A percentile compares a stretch with the other conserved stretches of the same genome.
Conservation (phyloP, 805 yeast species). For the Nakazawaea anatomiae region DNA sequence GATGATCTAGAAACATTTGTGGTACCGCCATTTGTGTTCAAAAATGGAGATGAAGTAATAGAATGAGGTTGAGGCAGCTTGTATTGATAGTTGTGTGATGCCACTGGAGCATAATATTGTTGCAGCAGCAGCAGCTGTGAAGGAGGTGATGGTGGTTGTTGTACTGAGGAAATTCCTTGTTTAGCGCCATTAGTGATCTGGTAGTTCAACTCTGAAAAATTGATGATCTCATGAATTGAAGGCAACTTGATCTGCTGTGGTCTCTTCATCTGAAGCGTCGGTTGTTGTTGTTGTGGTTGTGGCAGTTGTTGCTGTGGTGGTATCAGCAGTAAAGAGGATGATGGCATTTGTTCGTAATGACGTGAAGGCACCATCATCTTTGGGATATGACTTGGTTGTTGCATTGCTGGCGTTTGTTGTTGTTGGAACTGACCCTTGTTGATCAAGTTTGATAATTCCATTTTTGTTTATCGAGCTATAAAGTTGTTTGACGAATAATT, state of each 20-base stretch:
- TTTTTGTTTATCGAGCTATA: neutral
- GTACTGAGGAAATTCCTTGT: conserved; percentile 5
- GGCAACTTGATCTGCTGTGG: conserved; percentile 9
- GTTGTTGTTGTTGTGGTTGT: neutral
- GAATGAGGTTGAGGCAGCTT: neutral
- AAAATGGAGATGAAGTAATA: neutral
- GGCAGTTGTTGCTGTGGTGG: neutral
- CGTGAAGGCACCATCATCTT: neutral
- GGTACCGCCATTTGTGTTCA: neutral
- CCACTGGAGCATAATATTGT: neutral
- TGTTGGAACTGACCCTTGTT: neutral
- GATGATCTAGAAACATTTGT: conserved; percentile 14
- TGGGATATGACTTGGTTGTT: neutral
- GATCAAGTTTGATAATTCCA: conserved; percentile 10
- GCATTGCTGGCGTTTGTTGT: neutral
- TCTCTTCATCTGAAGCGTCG: neutral
- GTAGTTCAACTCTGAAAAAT: conserved; percentile 4
- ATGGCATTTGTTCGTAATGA: neutral
- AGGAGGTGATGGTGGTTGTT: conserved; percentile 14
- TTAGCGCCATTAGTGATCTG: neutral
- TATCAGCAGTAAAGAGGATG: neutral
- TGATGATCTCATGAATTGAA: conserved; percentile 10
- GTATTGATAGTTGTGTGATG: neutral
- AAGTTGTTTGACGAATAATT: too few relatives aligned
- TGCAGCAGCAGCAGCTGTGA: conserved; percentile 4